Evolutionary conservation across 2,329 filamentous ascomycete genomes (phyloP).

Genomic region (Chlorencoelia australis): DNA sequence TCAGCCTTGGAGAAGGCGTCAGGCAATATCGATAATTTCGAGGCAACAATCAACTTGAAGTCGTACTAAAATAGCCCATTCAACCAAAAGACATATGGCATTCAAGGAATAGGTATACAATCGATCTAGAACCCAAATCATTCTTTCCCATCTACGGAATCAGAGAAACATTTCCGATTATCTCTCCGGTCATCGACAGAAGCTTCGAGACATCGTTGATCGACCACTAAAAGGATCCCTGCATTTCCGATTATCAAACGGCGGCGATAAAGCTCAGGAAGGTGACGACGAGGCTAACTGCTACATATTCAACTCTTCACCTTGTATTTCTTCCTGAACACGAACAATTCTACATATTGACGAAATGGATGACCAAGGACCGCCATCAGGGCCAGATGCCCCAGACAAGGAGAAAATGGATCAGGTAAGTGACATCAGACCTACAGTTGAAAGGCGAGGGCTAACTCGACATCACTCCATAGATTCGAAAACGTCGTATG

Average conservation of each 20-base stretch:
- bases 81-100: no score
- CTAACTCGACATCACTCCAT: slow-evolving; percentile 7
- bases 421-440: slow-evolving; percentile 30
- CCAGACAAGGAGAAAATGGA: slow-evolving; percentile 51
- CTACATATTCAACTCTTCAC: not conserved
- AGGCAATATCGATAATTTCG: no score
- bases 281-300: slow-evolving; percentile 8
- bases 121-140: no score
- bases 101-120: no score
- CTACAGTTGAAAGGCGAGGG: not conserved
- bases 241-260: slow-evolving; percentile 9
- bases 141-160: no score
- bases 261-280: slow-evolving; percentile 7
- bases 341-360: not conserved
- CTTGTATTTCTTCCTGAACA: not conserved
- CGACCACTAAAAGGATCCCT: not conserved
- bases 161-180: not conserved
- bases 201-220: slow-evolving; percentile 12
- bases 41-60: no score
- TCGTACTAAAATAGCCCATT: no score
- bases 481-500: slow-evolving; percentile 22
- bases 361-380: slow-evolving; percentile 22
- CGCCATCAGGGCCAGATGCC: slow-evolving; percentile 32
- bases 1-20: no score
- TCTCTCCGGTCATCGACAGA: slow-evolving; percentile 1